Evolutionary conservation across 148 eudicot genomes (phyloP), one percentile per base, ranked within the genome.

Genomic region (Tetragonia tetragonoides): DNA sequence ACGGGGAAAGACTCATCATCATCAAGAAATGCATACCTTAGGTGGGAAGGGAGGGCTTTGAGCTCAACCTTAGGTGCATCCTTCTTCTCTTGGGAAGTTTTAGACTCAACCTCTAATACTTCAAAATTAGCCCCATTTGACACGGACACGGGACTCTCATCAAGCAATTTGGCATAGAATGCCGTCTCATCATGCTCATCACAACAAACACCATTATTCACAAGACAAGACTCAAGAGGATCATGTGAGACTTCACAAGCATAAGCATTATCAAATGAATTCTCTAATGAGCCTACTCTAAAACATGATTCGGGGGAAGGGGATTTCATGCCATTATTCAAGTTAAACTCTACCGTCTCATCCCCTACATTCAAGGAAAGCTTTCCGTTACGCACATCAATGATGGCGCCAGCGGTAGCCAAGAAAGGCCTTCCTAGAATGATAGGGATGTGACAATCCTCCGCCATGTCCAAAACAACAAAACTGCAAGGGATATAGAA

Each of bases 1-100:
- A 66, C 21, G 5, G 41, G 46, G 70, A 4, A 39, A 7, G 3
- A 6, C 14, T 66, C 46, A 38, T 66, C 2, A 6, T 38, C n/a
- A 40, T 66, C 70, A 66, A 66, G 70, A 39, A 66, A 66, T 8
- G 20, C 70, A 10, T 66, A 66, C n/a, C 37, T 39, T 4, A 66
- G 46, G n/a, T 37, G 46, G 5, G 70, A 20, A 2, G 46, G 46
- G 3, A 39, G n/a, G 8, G 70, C 47, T 39, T 66, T 66, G 10
- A 66, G 63, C 63, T 59, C 63, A 7, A 59, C 63, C 63, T 59
- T 59, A 20, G 63, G 9, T 20, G 24, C 24, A 0, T 21, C 24
- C 24, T 59, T 15, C 63, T 59, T 59, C 23, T 18, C 63, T 21
- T 3, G 3, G 0, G 14, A 10, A 5, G 6, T 18, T 4, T n/a